A percentile compares a stretch with the other conserved stretches of the same genome.
Evolutionary conservation across 176 grass and related monocot species (phyloP).

Genomic region (Pontederia paniculata): DNA sequence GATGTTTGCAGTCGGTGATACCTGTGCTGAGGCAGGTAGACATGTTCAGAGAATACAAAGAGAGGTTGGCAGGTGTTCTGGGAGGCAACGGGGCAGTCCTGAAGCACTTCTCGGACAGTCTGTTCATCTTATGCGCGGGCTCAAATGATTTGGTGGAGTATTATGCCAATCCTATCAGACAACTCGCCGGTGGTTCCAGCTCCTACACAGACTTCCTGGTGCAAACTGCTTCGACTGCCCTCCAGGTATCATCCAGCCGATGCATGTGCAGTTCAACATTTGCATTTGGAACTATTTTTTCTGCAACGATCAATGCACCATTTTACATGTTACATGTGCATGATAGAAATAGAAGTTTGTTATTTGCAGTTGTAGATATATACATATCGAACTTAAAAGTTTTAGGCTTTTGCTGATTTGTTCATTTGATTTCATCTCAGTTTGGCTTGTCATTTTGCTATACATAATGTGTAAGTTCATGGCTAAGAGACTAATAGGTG

Average conservation of each 20-base stretch:
- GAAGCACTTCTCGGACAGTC: conserved; percentile 30
- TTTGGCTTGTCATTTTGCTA: too few species aligned
- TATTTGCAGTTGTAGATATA: too few species aligned
- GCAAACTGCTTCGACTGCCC: neutral
- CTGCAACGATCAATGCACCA: too few species aligned
- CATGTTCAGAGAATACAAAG: conserved; percentile 61
- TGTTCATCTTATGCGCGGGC: conserved; percentile 51
- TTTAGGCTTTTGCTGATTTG: too few species aligned
- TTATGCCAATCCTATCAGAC: conserved; percentile 18
- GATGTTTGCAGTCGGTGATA: conserved; percentile 52
- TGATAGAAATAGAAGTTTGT: too few species aligned
- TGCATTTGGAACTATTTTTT: too few species aligned
- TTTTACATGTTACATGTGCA: too few species aligned
- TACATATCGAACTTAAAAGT: too few species aligned
- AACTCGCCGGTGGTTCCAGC: conserved; percentile 15
- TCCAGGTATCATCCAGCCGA: neutral
- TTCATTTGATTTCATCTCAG: too few species aligned
- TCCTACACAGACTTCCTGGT: conserved; percentile 1
- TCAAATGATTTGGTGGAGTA: conserved; percentile 51
- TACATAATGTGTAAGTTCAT: too few species aligned
- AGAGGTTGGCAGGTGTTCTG: conserved; percentile 22
- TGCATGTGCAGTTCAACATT: too few species aligned
- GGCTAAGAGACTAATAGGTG: too few species aligned
- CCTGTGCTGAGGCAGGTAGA: conserved; percentile 38
- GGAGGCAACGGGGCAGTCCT: conserved; percentile 16